These are phyloP conservation scores for Lasiosphaeriaceae sp. DNA, from an alignment of 495 filamentous ascomycete genomes.

Conservation along the genomic window DNA sequence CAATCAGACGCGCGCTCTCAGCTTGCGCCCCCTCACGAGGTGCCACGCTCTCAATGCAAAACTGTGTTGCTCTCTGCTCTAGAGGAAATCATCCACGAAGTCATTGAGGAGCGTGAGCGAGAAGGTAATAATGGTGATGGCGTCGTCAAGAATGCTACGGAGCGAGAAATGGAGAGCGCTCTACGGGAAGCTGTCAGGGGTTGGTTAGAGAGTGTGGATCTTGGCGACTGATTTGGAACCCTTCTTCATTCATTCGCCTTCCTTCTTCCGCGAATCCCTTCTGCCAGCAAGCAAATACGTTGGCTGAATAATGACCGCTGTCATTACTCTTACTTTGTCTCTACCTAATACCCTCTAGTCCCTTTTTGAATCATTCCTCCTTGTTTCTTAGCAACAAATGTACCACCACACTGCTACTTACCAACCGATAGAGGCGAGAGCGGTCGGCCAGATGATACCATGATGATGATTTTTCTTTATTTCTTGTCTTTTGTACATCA, in stretches of 20 bases:
- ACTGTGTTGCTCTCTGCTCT: constrained; percentile 43
- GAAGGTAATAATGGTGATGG: constrained; percentile 15
- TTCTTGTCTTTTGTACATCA: no score
- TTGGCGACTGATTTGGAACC: constrained; percentile 17
- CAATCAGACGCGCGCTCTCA: constrained; percentile 5
- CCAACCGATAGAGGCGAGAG: neutral
- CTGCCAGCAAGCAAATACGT: no score
- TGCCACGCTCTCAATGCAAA: constrained; percentile 46
- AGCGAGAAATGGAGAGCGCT: constrained; percentile 32
- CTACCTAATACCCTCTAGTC: neutral
- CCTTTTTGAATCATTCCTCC: no score
- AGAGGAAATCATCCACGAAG: constrained; percentile 45
- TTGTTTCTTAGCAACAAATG: neutral
- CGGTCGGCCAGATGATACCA: neutral
- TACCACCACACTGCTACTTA: no score
- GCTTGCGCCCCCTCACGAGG: constrained; percentile 24
- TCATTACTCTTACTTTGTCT: neutral
- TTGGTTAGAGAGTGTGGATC: constrained; percentile 43
- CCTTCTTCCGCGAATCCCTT: no score
- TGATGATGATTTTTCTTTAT: neutral
- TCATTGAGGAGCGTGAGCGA: constrained; percentile 31
- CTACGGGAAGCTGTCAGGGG: constrained; percentile 38
- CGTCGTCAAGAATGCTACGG: constrained; percentile 11
- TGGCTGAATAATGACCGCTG: no score
- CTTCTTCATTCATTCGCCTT: neutral